Percentiles rank a stretch among this genome's conserved stretches.
Evolutionary conservation across 371 early-diverging fungal genomes (phyloP).

Genomic region (Rhizopus arrhizus): DNA sequence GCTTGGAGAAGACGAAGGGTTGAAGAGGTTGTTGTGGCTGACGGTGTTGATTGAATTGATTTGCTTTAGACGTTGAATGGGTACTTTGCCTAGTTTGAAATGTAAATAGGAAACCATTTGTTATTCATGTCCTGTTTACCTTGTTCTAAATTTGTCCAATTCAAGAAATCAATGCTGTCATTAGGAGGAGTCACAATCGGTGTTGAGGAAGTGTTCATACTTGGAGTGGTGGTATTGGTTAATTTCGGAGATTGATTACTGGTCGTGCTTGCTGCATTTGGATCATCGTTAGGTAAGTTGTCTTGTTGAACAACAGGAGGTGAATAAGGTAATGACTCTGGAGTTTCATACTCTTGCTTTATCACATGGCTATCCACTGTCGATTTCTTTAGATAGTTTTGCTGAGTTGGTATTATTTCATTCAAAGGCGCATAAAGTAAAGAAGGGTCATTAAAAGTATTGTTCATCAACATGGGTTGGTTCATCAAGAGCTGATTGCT

Average conservation of each 20-base stretch:
- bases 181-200: slow-evolving; percentile 6
- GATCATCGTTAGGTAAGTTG: no score
- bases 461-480: not conserved
- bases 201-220: slow-evolving; percentile 5
- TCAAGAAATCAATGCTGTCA: slow-evolving; percentile 14
- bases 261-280: not conserved
- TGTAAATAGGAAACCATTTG: slow-evolving; percentile 1
- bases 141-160: slow-evolving; percentile 13
- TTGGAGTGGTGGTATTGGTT: slow-evolving; percentile 3
- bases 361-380: slow-evolving; percentile 3
- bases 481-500: slow-evolving; percentile 12
- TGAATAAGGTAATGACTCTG: slow-evolving; percentile 29
- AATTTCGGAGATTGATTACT: slow-evolving; percentile 7
- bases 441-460: slow-evolving; percentile 13
- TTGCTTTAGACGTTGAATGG: slow-evolving; percentile 44
- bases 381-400: slow-evolving; percentile 6
- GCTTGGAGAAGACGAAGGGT: not conserved
- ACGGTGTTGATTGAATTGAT: slow-evolving; percentile 19
- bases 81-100: slow-evolving; percentile 32
- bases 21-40: not conserved
- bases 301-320: slow-evolving; percentile 15
- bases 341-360: slow-evolving; percentile 31
- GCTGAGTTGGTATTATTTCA: slow-evolving; percentile 19
- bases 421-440: slow-evolving; percentile 25
- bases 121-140: slow-evolving; percentile 13